Base-by-base conservation (phyloP, 805 yeast species). In the Teunomyces atbi region DNA sequence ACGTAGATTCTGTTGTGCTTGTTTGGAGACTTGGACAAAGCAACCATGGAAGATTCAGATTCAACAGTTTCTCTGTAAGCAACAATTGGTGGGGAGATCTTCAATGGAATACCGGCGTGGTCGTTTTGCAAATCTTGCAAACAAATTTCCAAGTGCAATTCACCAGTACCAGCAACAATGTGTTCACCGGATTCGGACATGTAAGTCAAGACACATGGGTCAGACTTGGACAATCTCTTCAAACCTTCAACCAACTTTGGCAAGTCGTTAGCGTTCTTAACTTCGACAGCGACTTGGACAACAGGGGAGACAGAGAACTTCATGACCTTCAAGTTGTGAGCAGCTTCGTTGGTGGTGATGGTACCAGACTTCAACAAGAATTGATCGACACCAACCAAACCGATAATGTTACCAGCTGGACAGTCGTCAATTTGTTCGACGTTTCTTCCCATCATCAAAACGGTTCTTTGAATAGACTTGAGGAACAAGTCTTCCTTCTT, bases 331-430 rank as follows among this genome's bases (percentile, higher is more conserved):
- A 92, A 81, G 94, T 92, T 92, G 94, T 94, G 97, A 63, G 99
- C 87, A 65, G 89, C 76, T 75, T 94, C 98, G 71, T 78, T 78
- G 74, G 97, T 92, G 81, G 99, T 94, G 70, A 92, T 80, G 68
- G 99, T 92, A 90, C 98, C 99, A 69, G 96, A 88, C 83, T 92
- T 92, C 79, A 92, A 88, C 81, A 92, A 87, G 89, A 91, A 92
- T 84, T 92, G 99, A 81, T 92, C 99, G 68, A 92, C 88, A 91
- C 99, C 99, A 68, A 92, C 98, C 75, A 92, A 82, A 90, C 98
- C 99, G 72, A 91, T 84, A 86, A 92, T 92, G 96, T 92, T 92
- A 89, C 99, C 99, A 66, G 98, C 97, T 74, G 99, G 98, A 81
- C 96, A 88, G 82, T 92, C 98, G 69, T 92, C 98, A 68, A 92